These are phyloP conservation scores for Lipomyces spencermartinsiae DNA, from an alignment of 805 yeast species.

Conservation along the genomic window DNA sequence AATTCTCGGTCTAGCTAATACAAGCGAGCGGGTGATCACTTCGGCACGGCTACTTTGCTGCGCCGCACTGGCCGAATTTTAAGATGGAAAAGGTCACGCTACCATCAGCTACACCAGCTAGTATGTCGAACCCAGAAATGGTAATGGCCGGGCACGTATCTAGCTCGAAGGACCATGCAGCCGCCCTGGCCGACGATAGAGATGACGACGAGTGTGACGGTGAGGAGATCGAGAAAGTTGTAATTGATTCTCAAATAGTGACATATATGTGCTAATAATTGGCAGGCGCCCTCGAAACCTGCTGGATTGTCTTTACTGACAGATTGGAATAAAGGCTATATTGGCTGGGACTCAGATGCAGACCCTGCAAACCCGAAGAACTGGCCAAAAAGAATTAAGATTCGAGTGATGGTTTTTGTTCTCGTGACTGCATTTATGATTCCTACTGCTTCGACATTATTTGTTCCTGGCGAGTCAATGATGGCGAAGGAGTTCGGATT, in stretches of 20 bases:
- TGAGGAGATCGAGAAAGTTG: not conserved
- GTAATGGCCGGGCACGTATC: not conserved
- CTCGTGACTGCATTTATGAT: constrained; percentile 35
- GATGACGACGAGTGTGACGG: not conserved
- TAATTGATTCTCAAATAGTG: not conserved
- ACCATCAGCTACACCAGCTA: not conserved
- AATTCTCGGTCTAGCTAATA: too few relatives aligned
- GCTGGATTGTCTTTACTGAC: constrained; percentile 14
- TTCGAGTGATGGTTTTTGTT: constrained; percentile 47
- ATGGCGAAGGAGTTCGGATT: constrained; percentile 47
- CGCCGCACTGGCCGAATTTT: not conserved
- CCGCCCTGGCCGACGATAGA: not conserved
- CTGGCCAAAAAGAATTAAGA: constrained; percentile 46
- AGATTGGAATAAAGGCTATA: constrained; percentile 27
- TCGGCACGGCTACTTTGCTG: not conserved
- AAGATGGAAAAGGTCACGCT: not conserved
- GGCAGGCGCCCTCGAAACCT: not conserved
- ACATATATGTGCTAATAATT: not conserved
- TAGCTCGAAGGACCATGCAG: not conserved
- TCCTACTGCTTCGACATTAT: constrained; percentile 32
- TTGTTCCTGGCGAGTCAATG: constrained; percentile 36
- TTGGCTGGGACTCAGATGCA: constrained; percentile 43
- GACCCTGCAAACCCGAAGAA: constrained; percentile 51
- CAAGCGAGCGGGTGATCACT: not conserved
- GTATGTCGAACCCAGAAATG: not conserved